A percentile compares a stretch with the other conserved stretches of the same genome.
Evolutionary conservation across 257 asterid genomes (phyloP).

Genomic region (Anisodus acutangulus): DNA sequence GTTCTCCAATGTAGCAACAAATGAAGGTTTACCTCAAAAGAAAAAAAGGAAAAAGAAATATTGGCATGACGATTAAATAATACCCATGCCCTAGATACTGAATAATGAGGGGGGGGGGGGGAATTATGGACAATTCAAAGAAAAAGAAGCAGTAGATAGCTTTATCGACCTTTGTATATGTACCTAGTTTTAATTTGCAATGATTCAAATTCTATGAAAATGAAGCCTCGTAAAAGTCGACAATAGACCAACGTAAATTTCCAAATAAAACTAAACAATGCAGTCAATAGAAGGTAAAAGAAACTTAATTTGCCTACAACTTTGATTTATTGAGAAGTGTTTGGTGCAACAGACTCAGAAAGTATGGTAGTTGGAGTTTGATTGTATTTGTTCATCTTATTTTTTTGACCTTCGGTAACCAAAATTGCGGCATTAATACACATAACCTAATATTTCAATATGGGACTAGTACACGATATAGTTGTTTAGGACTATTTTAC

Average conservation of each 20-base stretch:
- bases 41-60: too few relatives aligned
- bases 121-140: not conserved
- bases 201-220: not conserved
- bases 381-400: constrained; percentile 41
- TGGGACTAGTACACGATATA: not conserved
- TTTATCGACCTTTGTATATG: not conserved
- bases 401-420: constrained; percentile 21
- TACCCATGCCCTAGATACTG: too few relatives aligned
- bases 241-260: constrained; percentile 4
- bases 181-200: not conserved
- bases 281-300: constrained; percentile 14
- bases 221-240: constrained; percentile 16
- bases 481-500: too few relatives aligned
- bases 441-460: not conserved
- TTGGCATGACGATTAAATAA: too few relatives aligned
- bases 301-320: not conserved
- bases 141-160: not conserved
- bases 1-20: not conserved
- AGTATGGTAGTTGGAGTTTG: constrained; percentile 53
- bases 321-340: constrained; percentile 34
- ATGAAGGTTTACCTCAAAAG: not conserved
- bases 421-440: not conserved
- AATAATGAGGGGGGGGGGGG: not conserved
- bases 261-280: not conserved
- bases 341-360: constrained; percentile 56